Conservation (phyloP, 768 basidiomycete genomes). For the Kwoniella pini region DNA sequence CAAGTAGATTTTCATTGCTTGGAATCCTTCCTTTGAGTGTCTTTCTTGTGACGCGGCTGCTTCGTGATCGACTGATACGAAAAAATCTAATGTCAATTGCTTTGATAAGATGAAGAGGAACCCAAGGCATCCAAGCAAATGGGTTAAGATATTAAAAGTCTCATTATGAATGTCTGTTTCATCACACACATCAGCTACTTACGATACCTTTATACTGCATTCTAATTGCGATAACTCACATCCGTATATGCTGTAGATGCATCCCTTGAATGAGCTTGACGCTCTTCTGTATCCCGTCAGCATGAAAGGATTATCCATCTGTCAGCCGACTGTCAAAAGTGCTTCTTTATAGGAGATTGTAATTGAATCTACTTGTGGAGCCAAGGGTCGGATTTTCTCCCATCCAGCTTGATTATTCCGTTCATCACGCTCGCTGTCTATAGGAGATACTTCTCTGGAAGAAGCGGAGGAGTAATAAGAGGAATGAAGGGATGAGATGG, state of each 20-base stretch:
- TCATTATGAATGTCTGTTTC: slow-evolving; percentile 51
- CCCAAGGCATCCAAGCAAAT: slow-evolving; percentile 63
- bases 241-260: slow-evolving; percentile 38
- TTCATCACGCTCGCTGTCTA: neutral
- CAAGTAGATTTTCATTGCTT: slow-evolving; percentile 59
- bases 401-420: neutral
- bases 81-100: no score
- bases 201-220: no score
- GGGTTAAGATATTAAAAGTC: slow-evolving; percentile 82
- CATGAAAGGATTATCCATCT: slow-evolving; percentile 51
- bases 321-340: slow-evolving; percentile 41
- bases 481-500: neutral
- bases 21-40: no score
- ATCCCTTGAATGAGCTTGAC: slow-evolving; percentile 25
- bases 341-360: slow-evolving; percentile 44
- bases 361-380: neutral
- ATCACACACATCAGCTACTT: neutral
- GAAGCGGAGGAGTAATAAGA: neutral
- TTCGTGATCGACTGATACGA: no score
- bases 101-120: no score
- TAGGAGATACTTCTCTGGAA: neutral
- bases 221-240: no score
- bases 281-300: slow-evolving; percentile 44
- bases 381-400: neutral
- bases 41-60: no score